These are phyloP conservation scores for Kluyveromyces sp. DNA, from an alignment of 1,139 yeast genomes.

Conservation along the genomic window DNA sequence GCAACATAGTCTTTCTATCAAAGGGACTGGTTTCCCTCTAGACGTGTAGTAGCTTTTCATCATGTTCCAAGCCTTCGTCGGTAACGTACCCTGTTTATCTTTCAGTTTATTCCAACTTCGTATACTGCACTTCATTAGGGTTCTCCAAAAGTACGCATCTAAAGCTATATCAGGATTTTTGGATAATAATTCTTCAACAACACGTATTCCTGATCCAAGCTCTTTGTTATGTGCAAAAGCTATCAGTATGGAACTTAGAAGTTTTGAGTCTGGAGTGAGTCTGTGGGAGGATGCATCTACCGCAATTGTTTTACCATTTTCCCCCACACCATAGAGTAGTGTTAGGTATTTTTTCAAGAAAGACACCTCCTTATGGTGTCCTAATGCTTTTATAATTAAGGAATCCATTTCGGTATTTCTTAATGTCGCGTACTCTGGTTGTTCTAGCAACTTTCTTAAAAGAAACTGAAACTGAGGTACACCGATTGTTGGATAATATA, in stretches of 20 bases:
- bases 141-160: slow-evolving; percentile 21
- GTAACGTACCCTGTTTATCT: slow-evolving; percentile 11
- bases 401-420: slow-evolving; percentile 11
- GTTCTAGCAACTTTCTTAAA: slow-evolving; percentile 9
- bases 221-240: slow-evolving; percentile 15
- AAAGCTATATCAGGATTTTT: slow-evolving; percentile 17
- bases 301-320: slow-evolving; percentile 1
- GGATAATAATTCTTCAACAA: slow-evolving; percentile 16
- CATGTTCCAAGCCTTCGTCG: slow-evolving; percentile 14
- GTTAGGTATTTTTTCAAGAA: slow-evolving; percentile 15
- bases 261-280: slow-evolving; percentile 13
- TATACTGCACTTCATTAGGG: slow-evolving; percentile 17
- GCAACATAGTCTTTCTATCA: slow-evolving; percentile 12
- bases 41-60: slow-evolving; percentile 19
- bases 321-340: slow-evolving; percentile 16
- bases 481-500: slow-evolving; percentile 14
- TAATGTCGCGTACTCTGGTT: slow-evolving; percentile 12
- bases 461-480: slow-evolving; percentile 11
- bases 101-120: slow-evolving; percentile 10
- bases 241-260: slow-evolving; percentile 18
- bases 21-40: slow-evolving; percentile 10
- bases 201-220: slow-evolving; percentile 13
- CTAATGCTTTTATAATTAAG: slow-evolving; percentile 20
- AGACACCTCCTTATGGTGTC: slow-evolving; percentile 15
- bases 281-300: neutral